Evolutionary conservation across 768 basidiomycete genomes (phyloP), one percentile per base, ranked within the genome.

Genomic region (Leccinum subgranulosum): DNA sequence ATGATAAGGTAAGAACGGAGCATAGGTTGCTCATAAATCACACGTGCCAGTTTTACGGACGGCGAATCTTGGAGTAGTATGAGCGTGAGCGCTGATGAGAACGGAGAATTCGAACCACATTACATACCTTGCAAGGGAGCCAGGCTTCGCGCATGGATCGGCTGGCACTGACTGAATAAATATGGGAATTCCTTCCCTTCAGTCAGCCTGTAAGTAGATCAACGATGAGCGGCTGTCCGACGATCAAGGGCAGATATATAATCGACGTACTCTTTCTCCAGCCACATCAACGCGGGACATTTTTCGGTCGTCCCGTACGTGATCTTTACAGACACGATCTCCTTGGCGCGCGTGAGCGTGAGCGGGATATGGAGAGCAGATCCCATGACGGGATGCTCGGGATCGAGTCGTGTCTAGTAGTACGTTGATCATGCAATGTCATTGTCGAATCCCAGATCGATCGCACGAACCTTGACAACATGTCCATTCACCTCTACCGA

Each of bases 91-190:
- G 1, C 3, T n/a, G 21, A 46, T 52, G n/a, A 11, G 9, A 17
- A 29, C 6, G 11, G 17, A 7, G 48, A 7, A n/a, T 10, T 5
- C 0, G n/a, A 51, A 25, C 1, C 19, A 14, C 19, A 36, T 29
- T 43, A 31, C 29, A 31, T 31, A 84, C 88, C 88, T 81, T 95
- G 93, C 56, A 92, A 66, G 3, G 94, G 94, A 1, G 83, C 81
- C 43, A 96, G 72, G 3, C 86, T 81, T 28, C 94, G 84, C 3
- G 90, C 90, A 67, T 95, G 88, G 63, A 94, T 96, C 3, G 95
- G 92, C 62, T 97, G 94, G 66, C 89, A 92, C 66, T 97, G 95
- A 58, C 91, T 93, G 76, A 94, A 98, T 15, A 98, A 72, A 73
- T 89, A 97, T 0, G 92, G 87, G 68, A 90, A 88, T 19, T 76